These are phyloP conservation scores for Medicago ruthenica DNA, from an alignment of 306 rosid species.

Conservation along the genomic window DNA sequence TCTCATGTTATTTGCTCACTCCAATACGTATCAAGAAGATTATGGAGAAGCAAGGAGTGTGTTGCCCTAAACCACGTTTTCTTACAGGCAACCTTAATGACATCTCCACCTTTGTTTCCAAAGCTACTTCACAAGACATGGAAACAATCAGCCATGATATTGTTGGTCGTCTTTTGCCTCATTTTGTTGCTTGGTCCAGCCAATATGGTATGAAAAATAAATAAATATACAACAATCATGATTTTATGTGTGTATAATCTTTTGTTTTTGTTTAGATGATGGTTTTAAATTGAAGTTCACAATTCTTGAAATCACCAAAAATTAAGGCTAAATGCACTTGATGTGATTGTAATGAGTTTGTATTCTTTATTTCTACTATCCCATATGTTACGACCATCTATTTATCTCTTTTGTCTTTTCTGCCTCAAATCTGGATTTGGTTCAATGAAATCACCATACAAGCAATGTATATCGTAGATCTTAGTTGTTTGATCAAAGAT, in stretches of 20 bases:
- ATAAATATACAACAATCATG: not conserved
- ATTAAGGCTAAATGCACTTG: not conserved
- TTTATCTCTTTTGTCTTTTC: not conserved
- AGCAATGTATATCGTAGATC: not conserved
- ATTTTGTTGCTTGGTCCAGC: conserved; percentile 81
- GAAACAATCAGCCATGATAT: conserved; percentile 70
- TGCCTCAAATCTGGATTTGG: not conserved
- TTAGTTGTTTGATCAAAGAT: not conserved
- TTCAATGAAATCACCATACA: not conserved
- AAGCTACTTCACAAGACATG: conserved; percentile 72
- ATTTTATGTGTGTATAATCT: not conserved
- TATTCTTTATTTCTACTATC: not conserved
- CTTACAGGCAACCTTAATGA: conserved; percentile 74
- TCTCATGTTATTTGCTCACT: conserved; percentile 63
- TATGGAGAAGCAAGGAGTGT: conserved; percentile 89
- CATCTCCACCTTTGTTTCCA: conserved; percentile 55
- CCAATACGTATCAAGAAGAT: conserved; percentile 72
- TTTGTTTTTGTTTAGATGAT: not conserved
- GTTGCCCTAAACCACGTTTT: conserved; percentile 72
- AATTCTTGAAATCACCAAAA: not conserved
- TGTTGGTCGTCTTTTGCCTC: conserved; percentile 82
- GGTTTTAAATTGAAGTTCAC: not conserved
- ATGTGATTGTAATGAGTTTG: not conserved
- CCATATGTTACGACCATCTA: not conserved
- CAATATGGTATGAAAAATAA: conserved; percentile 58